Conservation (phyloP, 345 rosid genomes). For the Salix brachista region DNA sequence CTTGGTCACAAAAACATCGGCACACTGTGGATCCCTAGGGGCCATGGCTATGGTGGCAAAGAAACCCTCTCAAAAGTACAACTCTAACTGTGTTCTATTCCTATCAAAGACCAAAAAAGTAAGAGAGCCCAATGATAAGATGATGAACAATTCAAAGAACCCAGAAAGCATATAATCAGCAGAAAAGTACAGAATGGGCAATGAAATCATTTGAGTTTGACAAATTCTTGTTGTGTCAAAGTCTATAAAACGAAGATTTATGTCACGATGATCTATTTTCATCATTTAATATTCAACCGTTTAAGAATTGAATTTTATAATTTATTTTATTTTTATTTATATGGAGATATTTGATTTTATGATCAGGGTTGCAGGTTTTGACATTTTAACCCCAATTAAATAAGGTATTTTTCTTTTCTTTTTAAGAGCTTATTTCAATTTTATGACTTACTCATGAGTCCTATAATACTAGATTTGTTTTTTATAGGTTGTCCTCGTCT, state of each 20-base stretch:
- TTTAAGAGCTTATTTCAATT: accelerated
- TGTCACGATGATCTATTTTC: slow-evolving; percentile 42
- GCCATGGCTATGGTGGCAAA: slow-evolving; percentile 70
- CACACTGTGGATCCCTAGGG: slow-evolving; percentile 97
- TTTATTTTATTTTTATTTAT: too few species aligned
- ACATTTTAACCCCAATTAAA: too few species aligned
- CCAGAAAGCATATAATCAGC: slow-evolving; percentile 13
- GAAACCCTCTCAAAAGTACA: slow-evolving; percentile 70
- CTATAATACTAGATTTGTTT: too few species aligned
- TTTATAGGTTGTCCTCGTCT: too few species aligned
- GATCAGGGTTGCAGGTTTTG: too few species aligned
- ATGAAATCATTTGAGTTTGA: slow-evolving; percentile 7
- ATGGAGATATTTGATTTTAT: accelerated
- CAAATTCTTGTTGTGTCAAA: slow-evolving; percentile 63
- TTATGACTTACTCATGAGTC: accelerated
- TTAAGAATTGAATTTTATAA: too few species aligned
- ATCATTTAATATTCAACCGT: accelerated
- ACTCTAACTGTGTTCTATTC: slow-evolving; percentile 72
- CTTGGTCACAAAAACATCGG: slow-evolving; percentile 84
- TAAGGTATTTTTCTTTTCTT: too few species aligned
- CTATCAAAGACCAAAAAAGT: slow-evolving; percentile 23
- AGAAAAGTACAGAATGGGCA: not conserved
- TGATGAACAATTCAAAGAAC: slow-evolving; percentile 12
- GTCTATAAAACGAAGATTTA: slow-evolving; percentile 95
- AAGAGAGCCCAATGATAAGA: not conserved